phyloP scores from a whole-genome alignment of 495 filamentous ascomycete species.

The Trichoderma reesei region DNA sequence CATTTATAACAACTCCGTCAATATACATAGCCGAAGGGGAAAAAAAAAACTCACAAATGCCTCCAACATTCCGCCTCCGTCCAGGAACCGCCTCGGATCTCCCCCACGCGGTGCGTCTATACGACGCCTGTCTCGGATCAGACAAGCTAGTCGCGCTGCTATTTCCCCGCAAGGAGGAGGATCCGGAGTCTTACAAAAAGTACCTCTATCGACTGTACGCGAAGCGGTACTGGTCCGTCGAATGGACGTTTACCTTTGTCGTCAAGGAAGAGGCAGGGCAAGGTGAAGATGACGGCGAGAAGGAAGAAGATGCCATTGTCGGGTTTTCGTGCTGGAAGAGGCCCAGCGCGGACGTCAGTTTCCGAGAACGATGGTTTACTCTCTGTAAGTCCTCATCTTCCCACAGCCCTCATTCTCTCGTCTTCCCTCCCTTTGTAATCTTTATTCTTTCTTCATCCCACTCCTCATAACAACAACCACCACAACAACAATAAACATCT shows the following conservation, averaged over 20 bases:
- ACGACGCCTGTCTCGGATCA: not conserved
- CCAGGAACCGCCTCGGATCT: not conserved
- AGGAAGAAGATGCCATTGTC: not conserved
- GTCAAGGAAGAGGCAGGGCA: not conserved
- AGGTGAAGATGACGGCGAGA: not conserved
- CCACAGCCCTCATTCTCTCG: not conserved
- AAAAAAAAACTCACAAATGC: not conserved
- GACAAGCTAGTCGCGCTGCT: not conserved
- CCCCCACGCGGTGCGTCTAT: not conserved
- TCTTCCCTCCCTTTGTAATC: not conserved
- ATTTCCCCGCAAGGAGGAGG: not conserved
- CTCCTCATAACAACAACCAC: too few relatives aligned
- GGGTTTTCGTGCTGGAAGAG: not conserved
- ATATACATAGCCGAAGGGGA: not conserved
- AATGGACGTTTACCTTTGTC: not conserved
- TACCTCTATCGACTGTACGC: not conserved
- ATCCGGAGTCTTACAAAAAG: not conserved
- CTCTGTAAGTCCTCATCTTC: not conserved
- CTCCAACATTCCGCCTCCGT: not conserved
- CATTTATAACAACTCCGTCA: not conserved
- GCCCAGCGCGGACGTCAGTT: not conserved
- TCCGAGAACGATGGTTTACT: not conserved
- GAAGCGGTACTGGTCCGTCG: conserved; percentile 2
- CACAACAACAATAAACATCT: not conserved
- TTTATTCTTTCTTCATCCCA: not conserved